Conservation (phyloP, 495 filamentous ascomycete species). For the Neurospora sp. region DNA sequence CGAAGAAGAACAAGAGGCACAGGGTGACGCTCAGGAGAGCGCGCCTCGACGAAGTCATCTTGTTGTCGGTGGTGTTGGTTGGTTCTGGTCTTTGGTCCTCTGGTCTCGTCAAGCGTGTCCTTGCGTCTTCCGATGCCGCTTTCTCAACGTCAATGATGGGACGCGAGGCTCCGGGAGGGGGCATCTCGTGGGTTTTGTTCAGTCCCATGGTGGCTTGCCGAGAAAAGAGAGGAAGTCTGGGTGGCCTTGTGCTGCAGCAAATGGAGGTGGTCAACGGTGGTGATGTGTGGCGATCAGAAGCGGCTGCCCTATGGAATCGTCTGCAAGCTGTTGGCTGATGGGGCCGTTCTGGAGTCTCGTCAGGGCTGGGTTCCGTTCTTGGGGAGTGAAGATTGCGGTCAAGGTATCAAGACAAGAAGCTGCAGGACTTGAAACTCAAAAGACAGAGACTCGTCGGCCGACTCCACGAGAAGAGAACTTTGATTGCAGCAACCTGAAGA, state of each 20-base stretch:
- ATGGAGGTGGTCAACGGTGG: neutral
- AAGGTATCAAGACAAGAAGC: neutral
- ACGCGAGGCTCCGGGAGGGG: slow-evolving; percentile 3
- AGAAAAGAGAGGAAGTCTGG: neutral
- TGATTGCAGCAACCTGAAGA: neutral
- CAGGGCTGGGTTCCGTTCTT: neutral
- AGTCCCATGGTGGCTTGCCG: slow-evolving; percentile 7
- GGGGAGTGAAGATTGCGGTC: neutral
- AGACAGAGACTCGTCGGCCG: neutral
- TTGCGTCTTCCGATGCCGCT: neutral
- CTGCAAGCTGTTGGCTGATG: neutral
- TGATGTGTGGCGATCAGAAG: neutral
- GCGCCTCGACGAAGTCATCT: slow-evolving; percentile 19
- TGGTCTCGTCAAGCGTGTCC: neutral
- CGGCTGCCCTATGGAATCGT: neutral
- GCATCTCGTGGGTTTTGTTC: slow-evolving; percentile 3
- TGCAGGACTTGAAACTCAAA: neutral
- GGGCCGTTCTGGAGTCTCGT: slow-evolving; percentile 2
- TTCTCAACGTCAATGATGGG: slow-evolving; percentile 5
- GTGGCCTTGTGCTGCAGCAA: neutral
- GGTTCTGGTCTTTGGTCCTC: neutral
- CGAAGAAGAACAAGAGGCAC: slow-evolving; percentile 19
- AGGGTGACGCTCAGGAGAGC: slow-evolving; percentile 20
- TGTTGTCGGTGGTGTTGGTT: slow-evolving; percentile 2
- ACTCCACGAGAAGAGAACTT: neutral